A percentile compares a stretch with the other conserved stretches of the same genome.
phyloP scores from a whole-genome alignment of 2,329 filamentous ascomycete species.

The Phaeomoniella chlamydospora region DNA sequence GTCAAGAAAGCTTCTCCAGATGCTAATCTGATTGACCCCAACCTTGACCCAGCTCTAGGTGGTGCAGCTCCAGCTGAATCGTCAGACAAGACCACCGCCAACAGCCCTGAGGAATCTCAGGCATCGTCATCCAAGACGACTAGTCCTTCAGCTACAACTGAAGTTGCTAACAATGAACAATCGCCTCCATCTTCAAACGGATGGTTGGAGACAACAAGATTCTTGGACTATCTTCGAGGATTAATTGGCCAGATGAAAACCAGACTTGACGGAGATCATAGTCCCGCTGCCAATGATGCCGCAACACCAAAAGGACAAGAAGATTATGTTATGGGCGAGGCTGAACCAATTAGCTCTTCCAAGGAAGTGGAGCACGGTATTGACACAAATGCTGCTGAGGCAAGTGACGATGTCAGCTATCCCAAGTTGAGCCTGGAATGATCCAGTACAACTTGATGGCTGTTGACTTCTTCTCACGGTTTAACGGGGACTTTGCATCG shows the following conservation, averaged over 20 bases:
- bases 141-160: background rate
- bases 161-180: background rate
- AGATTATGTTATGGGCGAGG: background rate
- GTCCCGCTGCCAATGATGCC: background rate
- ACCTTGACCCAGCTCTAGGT: background rate
- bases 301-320: background rate
- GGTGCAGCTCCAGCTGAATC: background rate
- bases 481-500: no score
- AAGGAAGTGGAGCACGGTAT: background rate
- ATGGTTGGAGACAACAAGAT: slow-evolving; percentile 1
- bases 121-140: background rate
- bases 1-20: background rate
- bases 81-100: background rate
- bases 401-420: background rate
- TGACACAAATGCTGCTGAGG: background rate
- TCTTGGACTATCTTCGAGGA: slow-evolving; percentile 1
- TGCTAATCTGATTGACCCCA: slow-evolving; percentile 1
- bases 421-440: background rate
- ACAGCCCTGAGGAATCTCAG: background rate
- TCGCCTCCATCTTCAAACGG: background rate
- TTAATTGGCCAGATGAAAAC: background rate
- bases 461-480: no score
- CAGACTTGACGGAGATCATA: background rate
- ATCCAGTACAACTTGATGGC: no score
- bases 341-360: background rate